phyloP scores from a whole-genome alignment of 441 rosid species.

The Viola pubescens region DNA sequence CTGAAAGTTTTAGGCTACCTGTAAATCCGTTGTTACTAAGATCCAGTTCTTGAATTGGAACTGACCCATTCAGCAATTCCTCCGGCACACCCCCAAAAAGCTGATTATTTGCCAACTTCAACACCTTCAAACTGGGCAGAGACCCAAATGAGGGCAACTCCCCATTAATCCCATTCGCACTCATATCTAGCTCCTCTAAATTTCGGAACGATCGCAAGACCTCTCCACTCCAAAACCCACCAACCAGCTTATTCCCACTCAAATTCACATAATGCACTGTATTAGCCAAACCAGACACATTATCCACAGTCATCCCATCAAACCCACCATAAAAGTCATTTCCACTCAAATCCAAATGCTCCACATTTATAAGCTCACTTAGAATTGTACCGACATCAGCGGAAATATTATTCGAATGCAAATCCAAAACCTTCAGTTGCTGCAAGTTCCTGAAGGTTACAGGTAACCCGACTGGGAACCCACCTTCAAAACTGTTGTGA shows the following conservation, averaged over 20 bases:
- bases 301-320: constrained; percentile 28
- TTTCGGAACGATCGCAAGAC: constrained; percentile 54
- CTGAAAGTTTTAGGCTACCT: constrained; percentile 35
- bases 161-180: constrained; percentile 45
- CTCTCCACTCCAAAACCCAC: constrained; percentile 44
- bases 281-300: constrained; percentile 62
- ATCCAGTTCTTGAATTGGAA: constrained; percentile 65
- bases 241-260: constrained; percentile 54
- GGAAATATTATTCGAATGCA: constrained; percentile 44
- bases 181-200: constrained; percentile 63
- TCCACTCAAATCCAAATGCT: constrained; percentile 70
- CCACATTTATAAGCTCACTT: constrained; percentile 58
- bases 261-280: constrained; percentile 55
- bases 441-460: constrained; percentile 45
- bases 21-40: constrained; percentile 83
- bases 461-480: constrained; percentile 45
- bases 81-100: constrained; percentile 53
- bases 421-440: constrained; percentile 69
- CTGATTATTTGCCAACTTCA: constrained; percentile 56
- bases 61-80: constrained; percentile 53
- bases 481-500: constrained; percentile 53
- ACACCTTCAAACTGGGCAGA: constrained; percentile 37
- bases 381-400: constrained; percentile 56
- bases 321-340: constrained; percentile 59
- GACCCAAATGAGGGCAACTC: constrained; percentile 56